Evolutionary conservation across 176 grass and related monocot genomes (phyloP), one percentile per base, ranked within the genome.

Genomic region (Oryza punctata): DNA sequence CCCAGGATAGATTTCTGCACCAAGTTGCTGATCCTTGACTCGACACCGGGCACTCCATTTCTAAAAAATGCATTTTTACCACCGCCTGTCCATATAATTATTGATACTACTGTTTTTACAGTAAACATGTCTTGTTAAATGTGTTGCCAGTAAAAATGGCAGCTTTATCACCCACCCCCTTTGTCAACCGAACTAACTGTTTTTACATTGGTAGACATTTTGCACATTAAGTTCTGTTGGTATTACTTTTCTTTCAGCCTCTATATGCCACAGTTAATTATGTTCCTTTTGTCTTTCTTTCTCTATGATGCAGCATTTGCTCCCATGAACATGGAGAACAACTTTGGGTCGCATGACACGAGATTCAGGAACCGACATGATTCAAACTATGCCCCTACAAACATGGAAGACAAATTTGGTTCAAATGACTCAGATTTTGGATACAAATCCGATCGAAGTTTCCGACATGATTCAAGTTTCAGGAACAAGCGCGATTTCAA

Each of bases 231-330:
- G 40, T 64, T 81, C 9, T 0, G 5, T 69, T 18, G 8, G 16
- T 30, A 12, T 65, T 89, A 4, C 14, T 84, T 84, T 81, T 29
- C 24, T 24, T 49, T 64, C 30, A 73, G 67, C 61, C 26, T 79
- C 82, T 44, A n/a, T 84, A 0, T 71, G 54, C 61, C 64, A 23
- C 28, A 28, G 35, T 7, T 81, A 64, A 54, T 37, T 63, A 28
- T 77, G 81, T 32, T 57, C 0, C 23, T 72, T 67, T 59, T 75
- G 21, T 50, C 21, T 77, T 19, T 80, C n/a, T 82, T 28, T 67
- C 43, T 24, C 14, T 81, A 2, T 65, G 37, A 73, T 92, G 74
- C 81, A 93, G 91, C 87, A 50, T 90, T 93, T 90, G 91, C 84
- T 69, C 85, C 86, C 12, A 85, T 87, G 77, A 87, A 81, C 19